Conservation (phyloP, 2,329 filamentous ascomycete genomes). For the Myriosclerotinia scirpicola region DNA sequence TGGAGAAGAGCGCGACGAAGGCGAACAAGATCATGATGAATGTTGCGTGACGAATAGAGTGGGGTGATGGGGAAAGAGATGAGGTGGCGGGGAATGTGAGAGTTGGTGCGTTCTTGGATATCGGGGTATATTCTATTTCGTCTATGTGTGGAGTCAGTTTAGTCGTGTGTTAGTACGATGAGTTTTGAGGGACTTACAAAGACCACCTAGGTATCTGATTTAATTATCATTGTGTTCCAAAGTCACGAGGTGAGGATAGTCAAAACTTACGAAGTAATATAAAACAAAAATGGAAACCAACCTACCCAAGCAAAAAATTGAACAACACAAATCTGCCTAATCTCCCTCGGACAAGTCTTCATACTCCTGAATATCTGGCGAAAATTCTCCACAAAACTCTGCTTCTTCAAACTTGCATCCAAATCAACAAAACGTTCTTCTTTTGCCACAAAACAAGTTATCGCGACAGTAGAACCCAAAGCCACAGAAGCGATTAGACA, state of each 20-base stretch:
- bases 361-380: slow-evolving; percentile 14
- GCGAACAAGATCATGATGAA: slow-evolving; percentile 22
- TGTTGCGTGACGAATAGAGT: slow-evolving; percentile 23
- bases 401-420: slow-evolving; percentile 3
- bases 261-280: slow-evolving; percentile 36
- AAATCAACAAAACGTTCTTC: slow-evolving; percentile 24
- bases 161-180: not conserved
- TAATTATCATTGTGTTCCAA: not conserved
- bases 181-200: slow-evolving; percentile 14
- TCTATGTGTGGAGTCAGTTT: slow-evolving; percentile 1
- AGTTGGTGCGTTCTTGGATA: slow-evolving; percentile 1
- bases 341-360: slow-evolving; percentile 21
- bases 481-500: slow-evolving; percentile 30
- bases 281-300: slow-evolving; percentile 43
- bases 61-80: slow-evolving; percentile 7
- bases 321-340: slow-evolving; percentile 32
- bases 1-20: slow-evolving; percentile 16
- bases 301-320: slow-evolving; percentile 41
- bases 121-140: slow-evolving; percentile 19
- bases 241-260: not conserved
- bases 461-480: slow-evolving; percentile 24
- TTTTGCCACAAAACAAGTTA: slow-evolving; percentile 23
- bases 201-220: slow-evolving; percentile 21
- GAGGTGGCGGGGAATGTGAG: slow-evolving; percentile 7
- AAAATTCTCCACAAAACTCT: slow-evolving; percentile 6